Conservation (phyloP, 495 filamentous ascomycete genomes). For the Aspergillus indologenus region DNA sequence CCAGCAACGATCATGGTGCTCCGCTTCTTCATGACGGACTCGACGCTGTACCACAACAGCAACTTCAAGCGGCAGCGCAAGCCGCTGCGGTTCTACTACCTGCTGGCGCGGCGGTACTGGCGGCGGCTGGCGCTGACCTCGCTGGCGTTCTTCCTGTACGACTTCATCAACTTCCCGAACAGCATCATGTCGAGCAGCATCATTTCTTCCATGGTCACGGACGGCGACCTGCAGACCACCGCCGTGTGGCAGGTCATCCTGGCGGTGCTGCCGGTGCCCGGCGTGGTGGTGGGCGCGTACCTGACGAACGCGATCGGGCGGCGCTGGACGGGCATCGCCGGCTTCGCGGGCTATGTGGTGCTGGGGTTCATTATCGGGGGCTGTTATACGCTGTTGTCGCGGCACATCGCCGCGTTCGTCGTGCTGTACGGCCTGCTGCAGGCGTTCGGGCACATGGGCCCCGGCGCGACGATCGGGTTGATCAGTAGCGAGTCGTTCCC, state of each 20-base stretch:
- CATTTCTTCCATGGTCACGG: conserved; percentile 34
- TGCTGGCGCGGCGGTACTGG: conserved; percentile 30
- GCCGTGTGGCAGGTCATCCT: conserved; percentile 40
- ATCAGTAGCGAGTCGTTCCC: conserved; percentile 36
- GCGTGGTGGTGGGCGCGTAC: conserved; percentile 34
- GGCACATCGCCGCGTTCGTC: conserved; percentile 34
- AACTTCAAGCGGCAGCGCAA: conserved; percentile 26
- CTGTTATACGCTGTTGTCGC: conserved; percentile 26
- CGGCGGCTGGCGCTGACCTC: conserved; percentile 30
- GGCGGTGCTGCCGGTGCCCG: conserved; percentile 34
- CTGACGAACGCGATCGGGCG: conserved; percentile 34
- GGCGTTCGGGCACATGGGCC: conserved; percentile 37
- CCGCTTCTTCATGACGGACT: conserved; percentile 35
- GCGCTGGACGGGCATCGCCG: conserved; percentile 31
- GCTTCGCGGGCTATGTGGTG: conserved; percentile 33
- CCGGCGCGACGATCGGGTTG: conserved; percentile 34
- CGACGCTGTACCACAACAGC: conserved; percentile 30
- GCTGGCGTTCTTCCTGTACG: conserved; percentile 35
- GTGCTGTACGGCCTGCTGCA: conserved; percentile 37
- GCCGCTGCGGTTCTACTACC: conserved; percentile 23
- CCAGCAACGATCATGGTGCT: conserved; percentile 30
- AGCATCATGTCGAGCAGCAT: conserved; percentile 41
- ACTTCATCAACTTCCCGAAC: conserved; percentile 39
- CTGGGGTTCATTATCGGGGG: conserved; percentile 38
- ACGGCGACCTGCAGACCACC: conserved; percentile 30